Evolutionary conservation across 495 filamentous ascomycete species (phyloP), one percentile per base, ranked within the genome.

Genomic region (Tetracladium setigerum): DNA sequence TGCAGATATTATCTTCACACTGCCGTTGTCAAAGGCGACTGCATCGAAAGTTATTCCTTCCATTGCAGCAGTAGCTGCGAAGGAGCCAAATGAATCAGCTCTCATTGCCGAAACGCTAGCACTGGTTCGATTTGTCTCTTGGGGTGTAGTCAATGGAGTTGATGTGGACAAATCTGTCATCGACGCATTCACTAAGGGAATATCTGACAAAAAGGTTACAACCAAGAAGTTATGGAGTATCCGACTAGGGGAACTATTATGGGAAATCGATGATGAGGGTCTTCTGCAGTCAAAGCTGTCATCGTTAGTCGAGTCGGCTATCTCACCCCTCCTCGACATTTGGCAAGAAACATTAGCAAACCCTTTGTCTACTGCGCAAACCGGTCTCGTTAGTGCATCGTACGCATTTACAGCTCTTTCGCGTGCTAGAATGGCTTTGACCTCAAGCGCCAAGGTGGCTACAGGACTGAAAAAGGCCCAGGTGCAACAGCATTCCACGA

Each of bases 31-130:
- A 1, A 58, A 62, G 24, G 64, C 71, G 11, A 67, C 81, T 17
- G 82, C 85, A 0, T 69, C 69, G 31, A 83, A 83, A 48, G 69
- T 94, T n/a, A 73, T 80, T 30, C 62, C 74, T 31, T 77, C 74
- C 7, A 69, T 97, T 22, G 72, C 81, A 13, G 64, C 78, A 13
- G 60, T 84, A 8, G 76, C 80, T 17, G 63, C 70, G 2, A 92
- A 95, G 46, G 92, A 98, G 64, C 79, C 86, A 6, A 97, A 91
- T 56, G 94, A 98, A 61, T 66, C 70, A 37, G 88, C 88, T 30
- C 65, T 92, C 6, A 74, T 71, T 40, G 81, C 87, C n/a, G 86
- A 95, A 58, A 73, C 84, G 10, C 67, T 73, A 16, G 78, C 86
- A 0, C 69, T 95, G 19, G 68, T 77, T 40, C 71, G 71, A 38